Evolutionary conservation across 1,284 basidiomycete species (phyloP).

Genomic region (Xanthoconium separans): DNA sequence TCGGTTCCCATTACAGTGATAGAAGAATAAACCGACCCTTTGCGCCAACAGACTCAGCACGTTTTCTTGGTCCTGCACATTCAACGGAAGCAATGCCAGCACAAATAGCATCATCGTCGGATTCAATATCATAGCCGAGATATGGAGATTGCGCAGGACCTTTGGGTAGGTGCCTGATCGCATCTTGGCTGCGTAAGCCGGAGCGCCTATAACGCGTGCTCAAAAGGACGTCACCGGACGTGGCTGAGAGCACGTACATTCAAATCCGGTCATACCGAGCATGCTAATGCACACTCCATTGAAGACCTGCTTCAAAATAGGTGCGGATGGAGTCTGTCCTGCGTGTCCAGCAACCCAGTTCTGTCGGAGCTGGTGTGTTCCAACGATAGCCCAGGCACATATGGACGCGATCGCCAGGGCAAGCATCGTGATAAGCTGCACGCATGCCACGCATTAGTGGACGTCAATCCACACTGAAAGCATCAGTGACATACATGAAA

Average conservation of each 20-base stretch:
- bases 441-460: slow-evolving; percentile 6
- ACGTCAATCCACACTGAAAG: not conserved
- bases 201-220: slow-evolving; percentile 44
- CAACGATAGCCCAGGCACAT: slow-evolving; percentile 52
- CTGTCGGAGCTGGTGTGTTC: slow-evolving; percentile 44
- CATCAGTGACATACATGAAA: slow-evolving; percentile 50
- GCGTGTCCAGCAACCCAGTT: slow-evolving; percentile 53
- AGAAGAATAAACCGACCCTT: slow-evolving; percentile 28
- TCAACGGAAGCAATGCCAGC: slow-evolving; percentile 54
- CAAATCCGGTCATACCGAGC: slow-evolving; percentile 68
- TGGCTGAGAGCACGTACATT: slow-evolving; percentile 47
- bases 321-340: slow-evolving; percentile 26
- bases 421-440: slow-evolving; percentile 54
- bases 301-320: slow-evolving; percentile 49
- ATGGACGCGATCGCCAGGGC: slow-evolving; percentile 47
- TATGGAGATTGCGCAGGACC: slow-evolving; percentile 65
- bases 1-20: not conserved
- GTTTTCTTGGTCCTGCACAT: slow-evolving; percentile 51
- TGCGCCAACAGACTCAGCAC: slow-evolving; percentile 61
- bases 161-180: slow-evolving; percentile 50
- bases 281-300: slow-evolving; percentile 67
- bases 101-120: slow-evolving; percentile 55
- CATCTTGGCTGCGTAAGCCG: slow-evolving; percentile 63
- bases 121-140: slow-evolving; percentile 55
- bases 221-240: not conserved